Evolutionary conservation across 2,329 filamentous ascomycete genomes (phyloP), one percentile per base, ranked within the genome.

Genomic region (Sphaerostilbella broomeana): DNA sequence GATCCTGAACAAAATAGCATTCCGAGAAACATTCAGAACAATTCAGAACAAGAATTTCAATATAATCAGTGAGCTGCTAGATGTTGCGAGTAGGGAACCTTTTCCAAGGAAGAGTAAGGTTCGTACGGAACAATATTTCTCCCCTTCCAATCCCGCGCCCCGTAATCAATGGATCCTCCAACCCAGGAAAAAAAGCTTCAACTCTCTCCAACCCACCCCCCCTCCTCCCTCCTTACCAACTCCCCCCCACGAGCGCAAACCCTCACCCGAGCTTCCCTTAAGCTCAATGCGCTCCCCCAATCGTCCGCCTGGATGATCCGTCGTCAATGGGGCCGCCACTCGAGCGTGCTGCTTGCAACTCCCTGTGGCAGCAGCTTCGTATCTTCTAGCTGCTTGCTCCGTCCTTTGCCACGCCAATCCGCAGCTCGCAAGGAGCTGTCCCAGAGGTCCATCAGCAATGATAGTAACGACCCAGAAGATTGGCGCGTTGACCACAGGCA

Each of bases 251-350:
- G n/a, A n/a, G n/a, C n/a, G n/a, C n/a, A n/a, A n/a, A n/a, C n/a
- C n/a, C n/a, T n/a, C n/a, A n/a, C n/a, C n/a, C 15, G 30, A 18
- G 26, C 33, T n/a, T 13, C 38, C 7, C 30, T 8, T 13, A 22
- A 40, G 22, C 31, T 37, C 33, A 29, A 44, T 44, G 42, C 33
- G 22, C 18, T 34, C 20, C 31, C n/a, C 13, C 29, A 19, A 19
- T 27, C 20, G 20, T 19, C 33, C 46, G 50, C 46, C 52, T 47
- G 50, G 42, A 61, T 61, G 57, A 57, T 52, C 40, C 47, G 54
- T 44, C 52, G 45, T 20, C 47, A 38, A 57, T 56, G 53, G 55
- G 47, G 51, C 29, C 43, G 49, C 45, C 43, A 40, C 40, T 40
- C 50, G 33, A 46, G 43, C 45, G 51, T 51, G 42, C 48, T 47